Base-by-base conservation (phyloP, 1,139 yeast species). In the Pichia sp. region DNA sequence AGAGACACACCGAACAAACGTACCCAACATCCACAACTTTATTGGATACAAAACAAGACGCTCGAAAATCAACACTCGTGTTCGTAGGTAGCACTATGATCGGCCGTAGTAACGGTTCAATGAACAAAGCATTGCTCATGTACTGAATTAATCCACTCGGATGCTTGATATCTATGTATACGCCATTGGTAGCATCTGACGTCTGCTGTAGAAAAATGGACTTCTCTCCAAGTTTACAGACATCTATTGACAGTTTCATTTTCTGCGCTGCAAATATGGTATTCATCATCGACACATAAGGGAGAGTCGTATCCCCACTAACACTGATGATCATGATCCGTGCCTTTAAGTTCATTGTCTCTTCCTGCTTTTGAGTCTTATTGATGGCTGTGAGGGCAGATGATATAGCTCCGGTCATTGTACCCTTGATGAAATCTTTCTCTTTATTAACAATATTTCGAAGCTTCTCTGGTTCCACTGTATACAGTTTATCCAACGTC, bases 211-310 rank as follows among this genome's bases (percentile, higher is more conserved):
- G 60, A 52, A 87, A 88, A 1, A 94, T 83, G 2, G 94, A 80
- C 46, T 78, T 73, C 13, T 67, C 65, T 2, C 91, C 91, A 32
- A 93, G 63, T 54, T 88, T 87, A 42, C 93, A 88, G 15, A 88
- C 87, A 57, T 93, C 97, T 13, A 91, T 78, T 3, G 96, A 84
- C 11, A 91, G 77, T 51, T 79, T 80, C 79, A 84, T 74, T 58
- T 87, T 87, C 50, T 91, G 96, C 1, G 98, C 96, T 0, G 97
- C 93, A 61, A 93, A 93, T 29, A 91, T 88, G 47, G 93, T 73
- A 59, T 93, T 93, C 98, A 93, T 93, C 32, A 87, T 78, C 5
- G 97, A 85, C 29, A 91, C 85, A 58, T 93, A 93, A 42, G 85
- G 85, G 36, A 86, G 66, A 16, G 86, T 77, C 39, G 78, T 77